A percentile compares a stretch with the other conserved stretches of the same genome.
These are phyloP conservation scores for Ceratobasidium sp. DNA, from an alignment of 1,284 basidiomycete species.

Conservation along the genomic window DNA sequence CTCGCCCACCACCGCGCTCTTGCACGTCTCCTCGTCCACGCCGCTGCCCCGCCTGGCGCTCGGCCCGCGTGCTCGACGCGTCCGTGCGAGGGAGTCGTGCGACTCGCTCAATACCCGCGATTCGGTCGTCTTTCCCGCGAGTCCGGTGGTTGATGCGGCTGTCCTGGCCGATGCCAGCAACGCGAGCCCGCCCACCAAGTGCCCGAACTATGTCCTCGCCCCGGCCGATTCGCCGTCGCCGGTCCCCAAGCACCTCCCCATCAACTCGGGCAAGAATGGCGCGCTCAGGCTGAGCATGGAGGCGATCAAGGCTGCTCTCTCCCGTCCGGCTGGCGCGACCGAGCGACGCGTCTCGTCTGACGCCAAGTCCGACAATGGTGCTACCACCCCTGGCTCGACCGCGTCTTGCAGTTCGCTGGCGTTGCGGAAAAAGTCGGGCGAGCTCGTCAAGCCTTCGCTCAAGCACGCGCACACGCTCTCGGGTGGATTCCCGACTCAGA, in stretches of 20 bases:
- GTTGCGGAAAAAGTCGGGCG: conserved; percentile 91
- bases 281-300: conserved; percentile 49
- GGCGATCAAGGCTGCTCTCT: conserved; percentile 46
- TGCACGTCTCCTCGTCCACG: conserved; percentile 32
- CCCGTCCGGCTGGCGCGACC: no score
- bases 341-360: conserved; percentile 2
- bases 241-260: conserved; percentile 34
- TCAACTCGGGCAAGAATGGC: conserved; percentile 46
- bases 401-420: conserved; percentile 61
- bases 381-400: conserved; percentile 42
- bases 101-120: conserved; percentile 1
- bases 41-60: conserved; percentile 35
- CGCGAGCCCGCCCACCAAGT: background rate
- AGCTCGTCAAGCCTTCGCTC: conserved; percentile 91
- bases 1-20: conserved; percentile 29
- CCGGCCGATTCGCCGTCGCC: background rate
- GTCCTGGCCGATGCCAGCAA: conserved; percentile 14
- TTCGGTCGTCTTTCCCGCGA: conserved; percentile 23
- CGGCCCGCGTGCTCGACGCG: conserved; percentile 17
- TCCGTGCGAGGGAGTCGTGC: conserved; percentile 24
- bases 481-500: conserved; percentile 35
- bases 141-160: background rate
- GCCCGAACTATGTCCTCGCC: conserved; percentile 35
- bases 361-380: background rate
- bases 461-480: conserved; percentile 73